Base-by-base conservation (phyloP, 331 rosid species). In the Malus hybrid region DNA sequence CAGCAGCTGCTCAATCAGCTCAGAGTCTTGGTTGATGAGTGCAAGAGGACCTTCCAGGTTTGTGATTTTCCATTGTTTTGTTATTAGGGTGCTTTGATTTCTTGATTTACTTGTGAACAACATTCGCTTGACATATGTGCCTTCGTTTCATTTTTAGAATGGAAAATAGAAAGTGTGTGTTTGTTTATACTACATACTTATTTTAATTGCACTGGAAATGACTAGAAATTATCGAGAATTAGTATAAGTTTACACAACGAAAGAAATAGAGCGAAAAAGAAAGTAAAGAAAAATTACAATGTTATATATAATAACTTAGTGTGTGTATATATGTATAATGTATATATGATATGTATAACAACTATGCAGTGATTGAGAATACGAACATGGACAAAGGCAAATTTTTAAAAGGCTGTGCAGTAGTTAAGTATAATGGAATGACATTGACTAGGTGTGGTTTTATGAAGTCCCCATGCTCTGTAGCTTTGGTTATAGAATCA, bases 11-110 rank as follows among this genome's bases (percentile, higher is more conserved):
- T 87, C 72, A 84, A 85, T 79, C 96, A 90, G 85, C 90, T 91
- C 36, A 86, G 86, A 77, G 74, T 82, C 48, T 82, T 90, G 77
- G 88, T 90, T 46, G 97, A 91, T 24, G 97, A 94, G 44, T 94
- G 93, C 85, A 88, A 86, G 86, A 89, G 93, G 83, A 84, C 94
- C 11, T 94, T 94, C 79, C 90, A 88, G 95, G 97, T 89, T 19
- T 28, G 78, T 46, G 70, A 56, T 67, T 44, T 60, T 22, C 24
- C 24, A 22, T 22, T 22, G 24, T 22, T 22, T 22, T 22, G 24
- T 22, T 22, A 22, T 22, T 22, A 22, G 24, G 24, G 24, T 22
- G 24, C 24, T 22, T 22, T 55, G 20, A 67, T 50, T 24, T 32
- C 18, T 52, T 66, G 31, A 61, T 6, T 2, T 57, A 77, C 27